Percentiles rank a stretch among this genome's conserved stretches.
These are phyloP conservation scores for Monilinia vaccinii-corymbosi DNA, from an alignment of 2,329 filamentous ascomycete genomes.

Conservation along the genomic window DNA sequence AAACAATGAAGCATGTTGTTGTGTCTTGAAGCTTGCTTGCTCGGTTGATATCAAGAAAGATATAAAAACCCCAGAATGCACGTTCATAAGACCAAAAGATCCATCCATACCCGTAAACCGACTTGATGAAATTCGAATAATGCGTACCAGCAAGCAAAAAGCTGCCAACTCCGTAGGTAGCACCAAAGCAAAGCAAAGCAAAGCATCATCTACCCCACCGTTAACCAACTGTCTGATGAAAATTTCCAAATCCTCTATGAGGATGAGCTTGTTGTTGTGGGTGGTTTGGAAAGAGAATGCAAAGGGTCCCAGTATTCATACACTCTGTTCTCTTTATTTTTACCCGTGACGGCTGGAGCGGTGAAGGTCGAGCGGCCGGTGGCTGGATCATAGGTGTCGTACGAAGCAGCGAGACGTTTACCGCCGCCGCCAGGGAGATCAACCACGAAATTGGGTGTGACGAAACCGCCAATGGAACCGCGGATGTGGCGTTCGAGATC, in stretches of 20 bases:
- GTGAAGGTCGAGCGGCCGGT: conserved; percentile 46
- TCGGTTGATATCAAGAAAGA: neutral
- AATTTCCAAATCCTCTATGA: neutral
- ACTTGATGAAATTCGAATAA: neutral
- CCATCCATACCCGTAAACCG: neutral
- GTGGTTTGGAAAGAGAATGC: conserved; percentile 3
- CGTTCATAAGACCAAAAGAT: neutral
- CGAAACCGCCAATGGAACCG: conserved; percentile 52
- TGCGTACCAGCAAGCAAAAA: neutral
- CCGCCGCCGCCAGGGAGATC: conserved; percentile 55
- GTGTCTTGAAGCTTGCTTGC: neutral
- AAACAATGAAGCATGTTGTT: neutral
- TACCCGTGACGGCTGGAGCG: conserved; percentile 44
- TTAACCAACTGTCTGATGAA: neutral
- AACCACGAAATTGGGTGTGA: conserved; percentile 53
- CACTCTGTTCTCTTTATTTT: conserved; percentile 36
- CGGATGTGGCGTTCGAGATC: conserved; percentile 48
- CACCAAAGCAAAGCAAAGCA: conserved; percentile 1
- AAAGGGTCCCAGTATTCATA: conserved; percentile 51
- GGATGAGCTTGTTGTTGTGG: neutral
- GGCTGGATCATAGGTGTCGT: conserved; percentile 42
- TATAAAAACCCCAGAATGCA: neutral
- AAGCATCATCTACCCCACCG: conserved; percentile 3
- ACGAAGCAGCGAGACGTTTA: conserved; percentile 48
- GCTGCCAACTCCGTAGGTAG: neutral